Evolutionary conservation across 2,329 filamentous ascomycete genomes (phyloP).

Genomic region (Thielaviopsis musarum): DNA sequence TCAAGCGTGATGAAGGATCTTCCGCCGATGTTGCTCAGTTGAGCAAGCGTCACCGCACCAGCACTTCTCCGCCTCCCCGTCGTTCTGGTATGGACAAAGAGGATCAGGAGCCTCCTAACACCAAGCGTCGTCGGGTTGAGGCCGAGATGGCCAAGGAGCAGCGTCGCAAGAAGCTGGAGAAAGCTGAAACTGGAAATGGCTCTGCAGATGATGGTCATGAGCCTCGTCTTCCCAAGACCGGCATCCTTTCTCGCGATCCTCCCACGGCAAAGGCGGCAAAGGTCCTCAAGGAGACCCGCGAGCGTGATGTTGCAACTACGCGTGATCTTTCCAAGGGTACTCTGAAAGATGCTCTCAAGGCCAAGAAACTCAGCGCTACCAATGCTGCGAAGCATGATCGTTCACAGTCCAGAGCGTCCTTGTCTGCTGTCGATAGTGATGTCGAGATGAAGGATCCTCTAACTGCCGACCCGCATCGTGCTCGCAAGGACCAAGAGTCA

Average conservation of each 20-base stretch:
- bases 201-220: constrained; percentile 27
- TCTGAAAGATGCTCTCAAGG: constrained; percentile 25
- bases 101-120: constrained; percentile 31
- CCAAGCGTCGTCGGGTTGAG: constrained; percentile 44
- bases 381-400: constrained; percentile 5
- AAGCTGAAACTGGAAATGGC: constrained; percentile 21
- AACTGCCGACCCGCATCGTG: background rate
- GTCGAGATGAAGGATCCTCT: constrained; percentile 34
- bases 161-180: constrained; percentile 7
- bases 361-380: constrained; percentile 20
- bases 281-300: constrained; percentile 11
- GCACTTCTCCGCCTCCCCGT: constrained; percentile 37
- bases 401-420: constrained; percentile 18
- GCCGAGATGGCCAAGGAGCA: constrained; percentile 29
- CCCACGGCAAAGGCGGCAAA: constrained; percentile 10
- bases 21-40: constrained; percentile 32
- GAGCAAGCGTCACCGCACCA: constrained; percentile 41
- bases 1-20: constrained; percentile 40
- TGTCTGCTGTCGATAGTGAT: constrained; percentile 30
- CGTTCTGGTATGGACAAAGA: constrained; percentile 37
- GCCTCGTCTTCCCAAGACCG: constrained; percentile 24
- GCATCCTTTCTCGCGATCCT: constrained; percentile 6
- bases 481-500: constrained; percentile 16
- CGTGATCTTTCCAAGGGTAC: constrained; percentile 16
- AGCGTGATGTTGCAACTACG: constrained; percentile 6